These are phyloP conservation scores for Cokeromyces recurvatus DNA, from an alignment of 371 early-diverging fungal genomes.

Conservation along the genomic window DNA sequence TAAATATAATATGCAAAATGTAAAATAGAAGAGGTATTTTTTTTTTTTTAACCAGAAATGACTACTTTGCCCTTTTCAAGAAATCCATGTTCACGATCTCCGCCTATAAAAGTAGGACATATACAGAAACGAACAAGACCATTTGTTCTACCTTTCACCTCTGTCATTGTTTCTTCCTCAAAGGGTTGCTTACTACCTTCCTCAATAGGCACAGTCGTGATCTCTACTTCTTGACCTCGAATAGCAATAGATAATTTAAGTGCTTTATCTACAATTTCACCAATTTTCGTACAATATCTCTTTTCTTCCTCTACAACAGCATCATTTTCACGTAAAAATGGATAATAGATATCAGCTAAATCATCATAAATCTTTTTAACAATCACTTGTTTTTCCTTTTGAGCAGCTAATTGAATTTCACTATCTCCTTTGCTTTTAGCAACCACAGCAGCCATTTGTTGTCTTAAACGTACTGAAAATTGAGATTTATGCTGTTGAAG, in stretches of 20 bases:
- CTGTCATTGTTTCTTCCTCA: slow-evolving; percentile 43
- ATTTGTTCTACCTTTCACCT: slow-evolving; percentile 26
- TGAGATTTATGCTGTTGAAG: slow-evolving; percentile 42
- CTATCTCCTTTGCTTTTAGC: slow-evolving; percentile 44
- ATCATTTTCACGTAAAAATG: slow-evolving; percentile 42
- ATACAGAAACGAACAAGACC: slow-evolving; percentile 30
- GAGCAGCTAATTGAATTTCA: slow-evolving; percentile 40
- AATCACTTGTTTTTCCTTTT: slow-evolving; percentile 28
- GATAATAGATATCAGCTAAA: slow-evolving; percentile 39
- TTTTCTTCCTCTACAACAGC: slow-evolving; percentile 30
- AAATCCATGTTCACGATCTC: slow-evolving; percentile 40
- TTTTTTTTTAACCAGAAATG: slow-evolving; percentile 18
- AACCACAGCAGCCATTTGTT: slow-evolving; percentile 54
- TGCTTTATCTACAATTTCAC: slow-evolving; percentile 53
- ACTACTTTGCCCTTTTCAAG: slow-evolving; percentile 48
- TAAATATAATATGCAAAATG: too few relatives aligned
- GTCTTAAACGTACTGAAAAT: slow-evolving; percentile 50
- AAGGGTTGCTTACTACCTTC: slow-evolving; percentile 36
- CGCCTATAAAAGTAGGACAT: slow-evolving; percentile 33
- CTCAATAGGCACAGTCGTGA: slow-evolving; percentile 37
- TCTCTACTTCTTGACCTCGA: slow-evolving; percentile 54
- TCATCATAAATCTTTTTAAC: slow-evolving; percentile 38
- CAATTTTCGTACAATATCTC: slow-evolving; percentile 37
- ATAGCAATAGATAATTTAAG: slow-evolving; percentile 51
- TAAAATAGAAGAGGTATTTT: too few relatives aligned